phyloP scores from a whole-genome alignment of 73 alveolate genomes.

The Urostyla sp. region DNA sequence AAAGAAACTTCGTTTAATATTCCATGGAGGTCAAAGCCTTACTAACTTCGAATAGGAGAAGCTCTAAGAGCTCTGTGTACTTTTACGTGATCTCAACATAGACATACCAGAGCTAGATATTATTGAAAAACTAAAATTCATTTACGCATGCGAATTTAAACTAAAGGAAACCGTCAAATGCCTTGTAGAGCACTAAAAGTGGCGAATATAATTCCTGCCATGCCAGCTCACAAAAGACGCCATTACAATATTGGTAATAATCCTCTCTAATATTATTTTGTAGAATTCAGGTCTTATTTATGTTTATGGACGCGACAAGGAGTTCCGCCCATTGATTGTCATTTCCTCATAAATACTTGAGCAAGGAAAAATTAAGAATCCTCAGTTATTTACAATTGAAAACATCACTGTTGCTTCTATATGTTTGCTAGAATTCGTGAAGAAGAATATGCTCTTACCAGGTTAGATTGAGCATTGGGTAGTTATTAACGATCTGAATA shows the following conservation, averaged over 20 bases:
- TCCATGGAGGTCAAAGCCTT: conserved; percentile 13
- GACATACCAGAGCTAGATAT: not conserved
- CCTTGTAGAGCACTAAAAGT: not conserved
- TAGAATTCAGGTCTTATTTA: conserved; percentile 63
- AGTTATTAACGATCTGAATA: conserved; percentile 55
- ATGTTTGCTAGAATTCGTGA: conserved; percentile 62
- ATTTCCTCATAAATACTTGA: conserved; percentile 25
- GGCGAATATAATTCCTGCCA: conserved; percentile 33
- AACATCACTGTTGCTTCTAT: conserved; percentile 9
- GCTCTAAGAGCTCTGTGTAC: conserved; percentile 22
- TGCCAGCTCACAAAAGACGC: conserved; percentile 16
- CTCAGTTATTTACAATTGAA: not conserved
- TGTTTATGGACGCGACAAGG: conserved; percentile 65
- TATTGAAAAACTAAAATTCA: conserved; percentile 15
- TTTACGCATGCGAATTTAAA: conserved; percentile 27
- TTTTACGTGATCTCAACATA: too few relatives aligned
- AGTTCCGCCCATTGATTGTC: conserved; percentile 59
- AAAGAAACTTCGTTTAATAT: conserved; percentile 18
- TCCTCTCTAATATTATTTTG: not conserved
- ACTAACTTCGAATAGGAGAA: conserved; percentile 20
- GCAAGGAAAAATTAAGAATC: not conserved
- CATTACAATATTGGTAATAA: conserved; percentile 18
- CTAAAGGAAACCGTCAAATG: conserved; percentile 5
- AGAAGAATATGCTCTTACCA: conserved; percentile 70
- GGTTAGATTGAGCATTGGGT: conserved; percentile 82